These are phyloP conservation scores for Cenchrus purpureus DNA, from an alignment of 176 grass and related monocot genomes.

Conservation along the genomic window DNA sequence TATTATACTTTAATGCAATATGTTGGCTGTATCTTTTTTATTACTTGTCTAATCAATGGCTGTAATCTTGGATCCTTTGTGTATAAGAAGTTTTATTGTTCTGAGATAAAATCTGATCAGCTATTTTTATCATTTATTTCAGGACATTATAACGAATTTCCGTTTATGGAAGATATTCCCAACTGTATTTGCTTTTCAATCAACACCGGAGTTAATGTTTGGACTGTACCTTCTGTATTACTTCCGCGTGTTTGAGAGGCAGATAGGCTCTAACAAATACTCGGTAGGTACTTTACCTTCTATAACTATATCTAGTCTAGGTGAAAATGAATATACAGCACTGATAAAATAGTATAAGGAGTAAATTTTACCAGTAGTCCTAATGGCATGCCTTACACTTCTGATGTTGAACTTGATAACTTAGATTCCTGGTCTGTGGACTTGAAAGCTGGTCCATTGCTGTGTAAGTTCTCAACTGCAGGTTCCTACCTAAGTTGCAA, in stretches of 20 bases:
- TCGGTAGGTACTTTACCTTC: constrained; percentile 51
- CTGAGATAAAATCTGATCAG: constrained; percentile 22
- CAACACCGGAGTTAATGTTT: constrained; percentile 87
- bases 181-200: constrained; percentile 81
- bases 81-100: constrained; percentile 16
- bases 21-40: constrained; percentile 2
- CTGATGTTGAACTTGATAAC: constrained; percentile 15
- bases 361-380: not conserved
- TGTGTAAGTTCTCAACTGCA: constrained; percentile 38
- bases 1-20: not conserved
- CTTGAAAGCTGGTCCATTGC: constrained; percentile 17
- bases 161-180: constrained; percentile 75
- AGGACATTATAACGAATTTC: constrained; percentile 77
- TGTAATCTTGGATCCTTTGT: not conserved
- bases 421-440: not conserved
- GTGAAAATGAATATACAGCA: constrained; percentile 20
- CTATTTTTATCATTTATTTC: constrained; percentile 42
- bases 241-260: constrained; percentile 97
- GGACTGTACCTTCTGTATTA: constrained; percentile 93
- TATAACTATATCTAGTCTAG: not conserved
- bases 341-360: not conserved
- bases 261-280: constrained; percentile 99
- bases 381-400: not conserved
- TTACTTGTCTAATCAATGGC: constrained; percentile 29
- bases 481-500: not conserved